These are phyloP conservation scores for Darksidea phi DNA, from an alignment of 495 filamentous ascomycete species.

Conservation along the genomic window DNA sequence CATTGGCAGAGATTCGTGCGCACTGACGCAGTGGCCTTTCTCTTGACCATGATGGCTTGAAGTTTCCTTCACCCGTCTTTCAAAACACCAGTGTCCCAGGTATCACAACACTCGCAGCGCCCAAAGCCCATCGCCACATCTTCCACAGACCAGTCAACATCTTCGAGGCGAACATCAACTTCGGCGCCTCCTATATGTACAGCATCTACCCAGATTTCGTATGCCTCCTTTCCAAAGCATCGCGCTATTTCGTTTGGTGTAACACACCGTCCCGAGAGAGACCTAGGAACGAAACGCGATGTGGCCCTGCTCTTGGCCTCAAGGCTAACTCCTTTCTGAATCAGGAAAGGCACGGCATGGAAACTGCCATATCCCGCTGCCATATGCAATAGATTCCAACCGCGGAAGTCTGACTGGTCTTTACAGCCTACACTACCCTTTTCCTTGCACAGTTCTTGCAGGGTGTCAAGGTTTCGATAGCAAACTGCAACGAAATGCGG, in stretches of 20 bases:
- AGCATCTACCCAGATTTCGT: not conserved
- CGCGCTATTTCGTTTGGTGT: not conserved
- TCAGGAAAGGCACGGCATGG: not conserved
- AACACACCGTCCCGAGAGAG: not conserved
- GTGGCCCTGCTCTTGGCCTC: conserved; percentile 1
- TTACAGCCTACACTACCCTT: not conserved
- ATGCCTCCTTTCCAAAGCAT: not conserved
- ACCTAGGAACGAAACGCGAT: conserved; percentile 1
- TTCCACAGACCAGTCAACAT: conserved; percentile 2
- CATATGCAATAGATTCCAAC: conserved; percentile 8
- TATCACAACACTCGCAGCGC: conserved; percentile 1
- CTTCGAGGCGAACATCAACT: not conserved
- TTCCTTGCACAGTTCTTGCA: not conserved
- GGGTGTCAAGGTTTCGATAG: not conserved
- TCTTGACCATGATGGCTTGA: too few relatives aligned
- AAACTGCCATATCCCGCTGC: conserved; percentile 3
- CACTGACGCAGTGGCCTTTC: too few relatives aligned
- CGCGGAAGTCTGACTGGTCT: not conserved
- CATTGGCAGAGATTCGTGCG: too few relatives aligned
- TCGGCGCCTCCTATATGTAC: not conserved
- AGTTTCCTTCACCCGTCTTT: too few relatives aligned
- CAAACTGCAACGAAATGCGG: not conserved
- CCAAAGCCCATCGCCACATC: not conserved
- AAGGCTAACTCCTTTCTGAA: not conserved
- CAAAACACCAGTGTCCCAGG: not conserved